Percentiles rank a stretch among this genome's conserved stretches.
phyloP scores from a whole-genome alignment of 2,329 filamentous ascomycete species.

The Fusarium compactum region DNA sequence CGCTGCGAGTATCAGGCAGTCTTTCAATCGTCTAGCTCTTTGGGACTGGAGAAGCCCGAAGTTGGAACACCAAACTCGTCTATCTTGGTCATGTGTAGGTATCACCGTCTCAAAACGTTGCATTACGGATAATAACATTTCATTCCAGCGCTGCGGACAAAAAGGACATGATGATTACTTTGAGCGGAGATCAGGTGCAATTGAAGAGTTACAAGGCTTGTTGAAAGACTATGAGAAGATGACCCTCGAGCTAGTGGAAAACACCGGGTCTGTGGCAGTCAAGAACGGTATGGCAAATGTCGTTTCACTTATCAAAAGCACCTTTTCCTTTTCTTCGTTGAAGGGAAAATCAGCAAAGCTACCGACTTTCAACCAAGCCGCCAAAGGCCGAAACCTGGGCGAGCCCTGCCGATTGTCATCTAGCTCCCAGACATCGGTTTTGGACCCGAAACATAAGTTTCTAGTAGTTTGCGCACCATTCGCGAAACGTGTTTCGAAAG shows the following conservation, averaged over 20 bases:
- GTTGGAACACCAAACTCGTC: neutral
- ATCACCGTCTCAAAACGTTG: neutral
- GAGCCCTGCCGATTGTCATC: neutral
- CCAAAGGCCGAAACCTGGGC: neutral
- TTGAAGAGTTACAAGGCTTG: neutral
- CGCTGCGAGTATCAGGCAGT: neutral
- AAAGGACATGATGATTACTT: neutral
- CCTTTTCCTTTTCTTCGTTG: neutral
- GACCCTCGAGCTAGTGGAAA: neutral
- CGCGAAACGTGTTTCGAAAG: neutral
- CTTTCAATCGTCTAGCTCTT: neutral
- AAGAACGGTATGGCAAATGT: neutral
- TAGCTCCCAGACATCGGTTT: accelerated
- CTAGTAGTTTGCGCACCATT: conserved; percentile 17
- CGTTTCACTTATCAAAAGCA: accelerated
- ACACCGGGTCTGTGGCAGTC: neutral
- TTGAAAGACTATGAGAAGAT: neutral
- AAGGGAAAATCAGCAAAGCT: neutral
- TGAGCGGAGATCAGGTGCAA: neutral
- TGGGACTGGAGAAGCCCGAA: neutral
- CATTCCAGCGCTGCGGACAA: neutral
- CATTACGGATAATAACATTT: neutral
- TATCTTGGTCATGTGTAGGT: conserved; percentile 12
- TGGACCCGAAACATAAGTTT: conserved; percentile 1
- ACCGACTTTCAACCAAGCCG: neutral